Conservation (phyloP, 768 basidiomycete genomes). For the Neoboletus brunneissimus region DNA sequence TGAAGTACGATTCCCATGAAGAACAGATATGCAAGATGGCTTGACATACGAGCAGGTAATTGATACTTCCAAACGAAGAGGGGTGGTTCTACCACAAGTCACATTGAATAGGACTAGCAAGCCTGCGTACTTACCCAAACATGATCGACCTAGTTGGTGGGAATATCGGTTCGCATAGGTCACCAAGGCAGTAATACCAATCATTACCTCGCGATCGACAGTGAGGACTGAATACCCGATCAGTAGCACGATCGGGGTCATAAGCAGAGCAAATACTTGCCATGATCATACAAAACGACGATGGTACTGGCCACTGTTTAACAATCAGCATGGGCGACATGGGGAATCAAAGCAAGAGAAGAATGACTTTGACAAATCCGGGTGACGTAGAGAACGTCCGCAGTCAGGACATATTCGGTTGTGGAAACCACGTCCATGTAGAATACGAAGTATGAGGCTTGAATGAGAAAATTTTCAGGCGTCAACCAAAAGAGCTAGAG, state of each 20-base stretch:
- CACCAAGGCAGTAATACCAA: not conserved
- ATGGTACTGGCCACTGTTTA: constrained; percentile 7
- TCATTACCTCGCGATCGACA: constrained; percentile 15
- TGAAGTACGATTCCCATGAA: not conserved
- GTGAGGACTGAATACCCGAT: constrained; percentile 9
- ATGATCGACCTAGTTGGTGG: constrained; percentile 12
- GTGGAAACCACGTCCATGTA: not conserved
- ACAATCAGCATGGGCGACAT: not conserved
- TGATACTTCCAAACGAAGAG: constrained; percentile 15
- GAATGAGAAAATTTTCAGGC: not conserved
- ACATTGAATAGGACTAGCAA: not conserved
- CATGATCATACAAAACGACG: constrained; percentile 20
- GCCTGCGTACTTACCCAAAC: constrained; percentile 15
- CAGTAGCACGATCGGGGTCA: not conserved
- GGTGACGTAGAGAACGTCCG: constrained; percentile 1
- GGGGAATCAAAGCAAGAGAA: no score
- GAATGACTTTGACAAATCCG: constrained; percentile 12
- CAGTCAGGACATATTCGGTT: not conserved
- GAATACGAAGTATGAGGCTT: not conserved
- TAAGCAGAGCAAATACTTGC: not conserved
- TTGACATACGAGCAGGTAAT: constrained; percentile 20
- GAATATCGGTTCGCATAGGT: not conserved
- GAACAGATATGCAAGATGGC: not conserved
- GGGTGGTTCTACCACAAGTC: constrained; percentile 1
- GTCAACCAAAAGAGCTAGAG: not conserved